Conservation (phyloP, 768 basidiomycete species). For the Cystobasidium ongulense region DNA sequence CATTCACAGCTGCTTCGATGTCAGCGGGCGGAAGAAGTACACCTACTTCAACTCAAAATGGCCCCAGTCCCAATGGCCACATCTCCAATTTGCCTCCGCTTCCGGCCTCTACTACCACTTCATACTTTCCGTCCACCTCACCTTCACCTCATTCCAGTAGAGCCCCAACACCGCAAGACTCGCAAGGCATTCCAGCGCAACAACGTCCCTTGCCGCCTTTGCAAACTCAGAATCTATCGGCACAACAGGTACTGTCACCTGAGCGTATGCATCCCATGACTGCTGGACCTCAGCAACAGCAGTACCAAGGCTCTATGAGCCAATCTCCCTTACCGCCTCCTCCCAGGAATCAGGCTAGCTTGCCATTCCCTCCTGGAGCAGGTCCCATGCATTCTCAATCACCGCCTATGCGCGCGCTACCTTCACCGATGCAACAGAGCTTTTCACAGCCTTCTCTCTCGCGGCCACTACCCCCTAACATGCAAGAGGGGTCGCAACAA, state of each 20-base stretch:
- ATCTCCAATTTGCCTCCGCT: slow-evolving; percentile 15
- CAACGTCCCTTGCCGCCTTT: not conserved
- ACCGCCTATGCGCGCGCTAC: not conserved
- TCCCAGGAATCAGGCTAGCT: not conserved
- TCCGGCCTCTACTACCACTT: slow-evolving; percentile 22
- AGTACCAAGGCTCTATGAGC: not conserved
- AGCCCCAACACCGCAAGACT: slow-evolving; percentile 2
- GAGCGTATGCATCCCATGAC: not conserved
- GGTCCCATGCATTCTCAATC: not conserved
- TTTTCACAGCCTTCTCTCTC: not conserved
- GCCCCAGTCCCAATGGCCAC: not conserved
- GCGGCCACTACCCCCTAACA: not conserved
- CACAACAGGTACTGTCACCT: not conserved
- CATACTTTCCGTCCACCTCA: slow-evolving; percentile 17
- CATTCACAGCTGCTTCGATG: not conserved
- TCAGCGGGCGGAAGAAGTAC: not conserved
- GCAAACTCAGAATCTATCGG: not conserved
- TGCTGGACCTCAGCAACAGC: not conserved
- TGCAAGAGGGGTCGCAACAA: not conserved
- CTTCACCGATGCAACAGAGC: not conserved
- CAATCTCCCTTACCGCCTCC: not conserved
- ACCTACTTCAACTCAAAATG: not conserved
- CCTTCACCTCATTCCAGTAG: slow-evolving; percentile 5
- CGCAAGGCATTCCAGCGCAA: not conserved
- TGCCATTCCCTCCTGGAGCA: not conserved